phyloP scores from a whole-genome alignment of 2,329 filamentous ascomycete species.

The Aspergillus udagawae region DNA sequence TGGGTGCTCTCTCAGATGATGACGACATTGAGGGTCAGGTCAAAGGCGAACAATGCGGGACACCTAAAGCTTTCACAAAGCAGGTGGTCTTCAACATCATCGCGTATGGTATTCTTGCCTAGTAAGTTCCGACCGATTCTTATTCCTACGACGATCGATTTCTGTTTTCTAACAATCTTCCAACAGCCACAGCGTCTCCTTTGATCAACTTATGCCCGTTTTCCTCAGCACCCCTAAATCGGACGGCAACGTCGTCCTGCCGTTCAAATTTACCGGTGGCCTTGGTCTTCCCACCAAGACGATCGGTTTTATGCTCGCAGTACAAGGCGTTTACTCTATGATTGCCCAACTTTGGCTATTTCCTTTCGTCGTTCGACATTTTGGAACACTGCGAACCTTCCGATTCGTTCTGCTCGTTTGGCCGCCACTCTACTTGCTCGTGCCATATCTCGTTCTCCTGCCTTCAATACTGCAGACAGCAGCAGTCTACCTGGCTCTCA shows the following conservation, averaged over 20 bases:
- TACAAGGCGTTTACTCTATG: conserved; percentile 87
- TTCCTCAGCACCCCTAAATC: conserved; percentile 71
- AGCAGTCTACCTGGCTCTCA: conserved; percentile 71
- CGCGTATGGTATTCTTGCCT: conserved; percentile 87
- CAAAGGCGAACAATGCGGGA: conserved; percentile 39
- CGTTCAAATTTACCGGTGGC: conserved; percentile 85
- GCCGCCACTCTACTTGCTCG: conserved; percentile 79
- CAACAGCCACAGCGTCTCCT: conserved; percentile 87
- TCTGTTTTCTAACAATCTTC: conserved; percentile 45
- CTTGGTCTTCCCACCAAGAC: conserved; percentile 78
- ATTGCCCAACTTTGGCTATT: conserved; percentile 81
- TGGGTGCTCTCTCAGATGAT: conserved; percentile 28
- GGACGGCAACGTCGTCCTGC: conserved; percentile 54
- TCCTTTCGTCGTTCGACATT: conserved; percentile 66
- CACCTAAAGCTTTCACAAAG: conserved; percentile 68
- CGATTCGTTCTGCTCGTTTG: conserved; percentile 76
- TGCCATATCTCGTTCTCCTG: conserved; percentile 84
- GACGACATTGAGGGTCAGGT: conserved; percentile 40
- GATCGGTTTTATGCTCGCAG: conserved; percentile 82
- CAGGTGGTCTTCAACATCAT: conserved; percentile 84
- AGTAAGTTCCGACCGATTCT: conserved; percentile 59
- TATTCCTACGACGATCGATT: conserved; percentile 3
- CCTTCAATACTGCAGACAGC: conserved; percentile 67
- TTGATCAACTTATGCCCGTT: conserved; percentile 89
- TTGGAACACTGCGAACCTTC: conserved; percentile 80